These are phyloP conservation scores for Trichophyton schoenleinii DNA, from an alignment of 2,329 filamentous ascomycete genomes.

Conservation along the genomic window DNA sequence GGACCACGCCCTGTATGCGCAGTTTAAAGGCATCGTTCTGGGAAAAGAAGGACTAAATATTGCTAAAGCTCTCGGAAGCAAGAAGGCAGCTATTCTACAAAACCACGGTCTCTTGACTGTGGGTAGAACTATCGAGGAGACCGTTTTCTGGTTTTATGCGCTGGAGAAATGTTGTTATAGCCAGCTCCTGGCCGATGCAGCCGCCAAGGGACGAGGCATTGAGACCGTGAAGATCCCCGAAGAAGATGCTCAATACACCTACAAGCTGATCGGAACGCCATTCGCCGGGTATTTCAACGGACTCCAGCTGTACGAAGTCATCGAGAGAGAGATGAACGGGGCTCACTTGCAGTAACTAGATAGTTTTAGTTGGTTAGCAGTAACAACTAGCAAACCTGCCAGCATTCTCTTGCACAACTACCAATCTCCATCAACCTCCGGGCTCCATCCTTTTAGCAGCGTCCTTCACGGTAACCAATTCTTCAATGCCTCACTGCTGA, in stretches of 20 bases:
- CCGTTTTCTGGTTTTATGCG: slow-evolving; percentile 43
- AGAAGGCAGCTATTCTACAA: slow-evolving; percentile 42
- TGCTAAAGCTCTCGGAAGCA: slow-evolving; percentile 35
- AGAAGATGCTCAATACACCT: slow-evolving; percentile 56
- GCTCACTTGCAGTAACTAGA: slow-evolving; percentile 39
- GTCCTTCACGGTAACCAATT: no score
- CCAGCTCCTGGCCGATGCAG: slow-evolving; percentile 43
- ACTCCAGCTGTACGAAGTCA: slow-evolving; percentile 58
- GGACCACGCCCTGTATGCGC: slow-evolving; percentile 41
- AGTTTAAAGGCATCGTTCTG: slow-evolving; percentile 43
- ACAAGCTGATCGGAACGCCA: slow-evolving; percentile 50
- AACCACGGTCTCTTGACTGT: slow-evolving; percentile 44
- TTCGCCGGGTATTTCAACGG: slow-evolving; percentile 57
- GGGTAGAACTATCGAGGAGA: slow-evolving; percentile 38
- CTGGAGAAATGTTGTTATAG: slow-evolving; percentile 43
- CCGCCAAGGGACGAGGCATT: slow-evolving; percentile 45
- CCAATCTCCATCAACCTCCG: no score
- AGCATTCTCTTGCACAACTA: no score
- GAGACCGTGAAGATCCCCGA: slow-evolving; percentile 55
- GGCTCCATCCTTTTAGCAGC: no score
- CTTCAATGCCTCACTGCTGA: no score
- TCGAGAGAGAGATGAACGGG: slow-evolving; percentile 48
- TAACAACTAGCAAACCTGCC: not conserved
- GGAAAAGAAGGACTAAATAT: slow-evolving; percentile 42
- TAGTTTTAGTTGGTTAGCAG: not conserved